Percentiles rank a stretch among this genome's conserved stretches.
Conservation (phyloP, 2,329 filamentous ascomycete species). For the Colletotrichum destructivum region DNA sequence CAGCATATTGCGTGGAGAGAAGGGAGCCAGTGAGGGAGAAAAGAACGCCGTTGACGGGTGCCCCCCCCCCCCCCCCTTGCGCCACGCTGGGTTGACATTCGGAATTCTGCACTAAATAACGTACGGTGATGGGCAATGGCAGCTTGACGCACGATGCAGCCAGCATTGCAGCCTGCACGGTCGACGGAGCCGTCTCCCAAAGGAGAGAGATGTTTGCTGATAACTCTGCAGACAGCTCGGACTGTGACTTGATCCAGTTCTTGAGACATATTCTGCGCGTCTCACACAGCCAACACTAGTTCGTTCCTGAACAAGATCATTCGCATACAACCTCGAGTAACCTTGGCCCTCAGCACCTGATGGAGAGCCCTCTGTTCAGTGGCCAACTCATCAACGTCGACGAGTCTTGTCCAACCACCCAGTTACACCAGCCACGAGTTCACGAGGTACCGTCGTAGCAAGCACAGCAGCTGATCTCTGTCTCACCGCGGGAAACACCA, state of each 20-base stretch:
- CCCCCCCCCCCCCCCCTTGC: background rate
- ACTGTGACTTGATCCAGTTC: too few relatives aligned
- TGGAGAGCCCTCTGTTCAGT: too few relatives aligned
- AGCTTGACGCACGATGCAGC: slow-evolving; percentile 13
- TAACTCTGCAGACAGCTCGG: background rate
- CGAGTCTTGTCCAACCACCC: background rate
- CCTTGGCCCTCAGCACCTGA: too few relatives aligned
- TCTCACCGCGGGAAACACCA: slow-evolving; percentile 36
- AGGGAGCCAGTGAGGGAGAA: slow-evolving; percentile 23
- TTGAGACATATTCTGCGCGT: slow-evolving; percentile 13
- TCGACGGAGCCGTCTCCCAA: background rate
- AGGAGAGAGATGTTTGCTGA: background rate
- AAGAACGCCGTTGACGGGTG: slow-evolving; percentile 26
- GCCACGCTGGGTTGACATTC: background rate
- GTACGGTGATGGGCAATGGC: slow-evolving; percentile 16
- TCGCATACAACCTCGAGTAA: background rate
- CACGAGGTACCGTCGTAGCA: background rate
- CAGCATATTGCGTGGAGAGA: slow-evolving; percentile 13
- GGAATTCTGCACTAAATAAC: background rate
- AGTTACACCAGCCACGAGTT: slow-evolving; percentile 33
- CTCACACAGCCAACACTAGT: background rate
- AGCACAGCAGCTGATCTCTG: slow-evolving; percentile 25
- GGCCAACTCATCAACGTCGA: too few relatives aligned
- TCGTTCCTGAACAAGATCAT: slow-evolving; percentile 9
- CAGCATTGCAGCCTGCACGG: background rate